Percentiles rank a stretch among this genome's conserved stretches.
phyloP scores from a whole-genome alignment of 768 basidiomycete species.

The Boletus patriciae region DNA sequence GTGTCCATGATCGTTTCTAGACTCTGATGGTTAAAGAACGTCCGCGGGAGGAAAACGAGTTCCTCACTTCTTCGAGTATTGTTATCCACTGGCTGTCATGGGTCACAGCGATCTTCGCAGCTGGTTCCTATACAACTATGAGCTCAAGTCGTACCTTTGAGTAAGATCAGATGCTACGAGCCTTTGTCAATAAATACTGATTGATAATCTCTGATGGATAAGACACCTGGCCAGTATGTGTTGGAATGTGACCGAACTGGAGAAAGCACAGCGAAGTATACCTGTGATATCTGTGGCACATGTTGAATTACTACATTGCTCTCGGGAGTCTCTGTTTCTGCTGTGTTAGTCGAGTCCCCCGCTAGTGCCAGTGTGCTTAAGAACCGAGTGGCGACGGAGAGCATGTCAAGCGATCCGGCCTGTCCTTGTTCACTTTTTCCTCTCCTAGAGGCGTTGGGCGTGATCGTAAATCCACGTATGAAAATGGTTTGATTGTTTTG shows the following conservation, averaged over 20 bases:
- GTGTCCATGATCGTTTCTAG: too few species aligned
- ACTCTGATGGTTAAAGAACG: too few species aligned
- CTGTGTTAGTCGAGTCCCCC: not conserved
- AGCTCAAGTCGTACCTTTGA: not conserved
- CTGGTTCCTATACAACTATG: too few species aligned
- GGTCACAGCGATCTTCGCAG: too few species aligned
- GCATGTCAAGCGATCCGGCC: not conserved
- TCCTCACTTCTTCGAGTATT: too few species aligned
- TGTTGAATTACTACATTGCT: not conserved
- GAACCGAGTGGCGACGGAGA: not conserved
- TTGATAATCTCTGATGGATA: not conserved
- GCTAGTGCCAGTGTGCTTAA: not conserved
- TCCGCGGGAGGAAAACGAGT: too few species aligned
- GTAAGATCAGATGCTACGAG: not conserved
- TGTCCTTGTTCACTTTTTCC: not conserved
- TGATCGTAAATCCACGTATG: not conserved
- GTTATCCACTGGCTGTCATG: too few species aligned
- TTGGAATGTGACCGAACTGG: not conserved
- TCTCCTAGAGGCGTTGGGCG: not conserved
- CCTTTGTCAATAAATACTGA: not conserved
- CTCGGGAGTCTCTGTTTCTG: too few species aligned
- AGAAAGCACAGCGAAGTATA: not conserved
- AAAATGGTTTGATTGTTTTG: not conserved
- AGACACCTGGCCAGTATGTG: not conserved
- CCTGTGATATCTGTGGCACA: not conserved